Evolutionary conservation across 2,329 filamentous ascomycete species (phyloP).

Genomic region (Talaromyces sp.): DNA sequence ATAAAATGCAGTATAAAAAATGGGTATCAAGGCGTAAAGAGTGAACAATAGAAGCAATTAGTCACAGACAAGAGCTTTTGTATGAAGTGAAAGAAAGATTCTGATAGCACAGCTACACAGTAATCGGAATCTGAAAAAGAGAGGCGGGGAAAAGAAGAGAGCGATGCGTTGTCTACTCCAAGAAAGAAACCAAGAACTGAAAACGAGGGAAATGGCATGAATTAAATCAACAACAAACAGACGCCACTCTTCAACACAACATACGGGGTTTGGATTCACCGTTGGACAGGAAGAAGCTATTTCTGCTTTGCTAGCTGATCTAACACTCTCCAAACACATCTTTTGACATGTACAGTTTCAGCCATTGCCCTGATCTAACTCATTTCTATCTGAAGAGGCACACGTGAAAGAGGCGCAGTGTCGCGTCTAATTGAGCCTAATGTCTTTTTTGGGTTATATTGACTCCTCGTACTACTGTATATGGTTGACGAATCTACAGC

Average conservation of each 20-base stretch:
- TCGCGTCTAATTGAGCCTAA: background rate
- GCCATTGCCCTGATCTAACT: background rate
- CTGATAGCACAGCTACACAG: slow-evolving; percentile 6
- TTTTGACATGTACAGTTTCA: slow-evolving; percentile 5
- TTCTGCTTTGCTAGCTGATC: background rate
- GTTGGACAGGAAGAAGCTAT: background rate
- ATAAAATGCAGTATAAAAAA: background rate
- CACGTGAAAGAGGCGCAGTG: slow-evolving; percentile 1
- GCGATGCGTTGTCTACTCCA: slow-evolving; percentile 1
- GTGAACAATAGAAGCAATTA: background rate
- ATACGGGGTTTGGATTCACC: background rate
- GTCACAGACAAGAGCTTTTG: background rate
- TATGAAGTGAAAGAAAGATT: background rate
- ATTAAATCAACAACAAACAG: slow-evolving; percentile 6
- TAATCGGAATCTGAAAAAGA: background rate
- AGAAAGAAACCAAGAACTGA: background rate
- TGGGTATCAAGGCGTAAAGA: slow-evolving; percentile 1
- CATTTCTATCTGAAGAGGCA: background rate
- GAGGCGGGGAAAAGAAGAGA: background rate
- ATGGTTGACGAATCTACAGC: background rate
- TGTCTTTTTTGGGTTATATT: background rate
- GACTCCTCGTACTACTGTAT: background rate
- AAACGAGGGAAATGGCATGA: slow-evolving; percentile 6
- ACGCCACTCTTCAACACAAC: background rate
- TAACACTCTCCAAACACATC: slow-evolving; percentile 4